phyloP scores from a whole-genome alignment of 441 rosid genomes.

The Mallotus repandus region DNA sequence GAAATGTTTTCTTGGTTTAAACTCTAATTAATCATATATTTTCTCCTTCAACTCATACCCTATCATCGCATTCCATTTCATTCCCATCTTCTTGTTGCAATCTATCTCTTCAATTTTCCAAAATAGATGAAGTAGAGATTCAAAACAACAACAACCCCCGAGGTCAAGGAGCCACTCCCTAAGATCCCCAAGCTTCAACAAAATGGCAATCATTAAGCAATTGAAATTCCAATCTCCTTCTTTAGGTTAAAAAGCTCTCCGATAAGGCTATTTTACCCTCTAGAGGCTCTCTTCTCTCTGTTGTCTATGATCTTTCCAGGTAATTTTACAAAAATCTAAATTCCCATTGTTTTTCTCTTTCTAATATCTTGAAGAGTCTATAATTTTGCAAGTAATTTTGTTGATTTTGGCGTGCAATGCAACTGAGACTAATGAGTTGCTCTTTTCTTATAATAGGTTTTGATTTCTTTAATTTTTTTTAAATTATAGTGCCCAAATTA shows the following conservation, averaged over 20 bases:
- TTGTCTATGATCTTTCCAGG: constrained; percentile 91
- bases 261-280: constrained; percentile 72
- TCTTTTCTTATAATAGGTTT: neutral
- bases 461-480: no score
- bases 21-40: neutral
- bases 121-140: constrained; percentile 13
- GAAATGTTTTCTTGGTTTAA: no score
- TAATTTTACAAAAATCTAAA: neutral
- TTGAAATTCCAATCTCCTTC: constrained; percentile 8
- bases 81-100: neutral
- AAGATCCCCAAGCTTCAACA: constrained; percentile 53
- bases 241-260: constrained; percentile 75
- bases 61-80: neutral
- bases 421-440: constrained; percentile 27
- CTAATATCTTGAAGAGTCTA: neutral
- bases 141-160: constrained; percentile 26
- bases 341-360: neutral
- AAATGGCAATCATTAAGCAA: constrained; percentile 28
- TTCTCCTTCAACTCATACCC: neutral
- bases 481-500: no score
- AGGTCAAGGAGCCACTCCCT: constrained; percentile 37
- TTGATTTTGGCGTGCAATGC: constrained; percentile 36
- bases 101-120: neutral
- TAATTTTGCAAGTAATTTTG: neutral
- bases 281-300: constrained; percentile 70